These are phyloP conservation scores for Lentinula sp. DNA, from an alignment of 768 basidiomycete genomes.

Conservation along the genomic window DNA sequence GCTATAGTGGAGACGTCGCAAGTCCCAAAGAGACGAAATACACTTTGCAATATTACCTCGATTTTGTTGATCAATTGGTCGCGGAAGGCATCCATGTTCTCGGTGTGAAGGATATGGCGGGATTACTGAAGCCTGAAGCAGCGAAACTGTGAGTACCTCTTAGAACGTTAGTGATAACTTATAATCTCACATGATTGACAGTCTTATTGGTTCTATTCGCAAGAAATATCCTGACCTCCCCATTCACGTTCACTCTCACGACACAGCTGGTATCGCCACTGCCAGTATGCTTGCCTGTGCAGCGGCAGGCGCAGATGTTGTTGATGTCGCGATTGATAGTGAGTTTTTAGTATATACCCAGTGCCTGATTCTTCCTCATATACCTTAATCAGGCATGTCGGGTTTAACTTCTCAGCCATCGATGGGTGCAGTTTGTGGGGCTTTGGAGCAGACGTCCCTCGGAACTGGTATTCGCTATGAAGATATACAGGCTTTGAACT, in stretches of 20 bases:
- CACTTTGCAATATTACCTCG: slow-evolving; percentile 94
- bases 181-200: slow-evolving; percentile 21
- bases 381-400: slow-evolving; percentile 72
- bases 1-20: slow-evolving; percentile 97
- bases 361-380: slow-evolving; percentile 11
- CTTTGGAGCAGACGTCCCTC: slow-evolving; percentile 88
- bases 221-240: slow-evolving; percentile 96
- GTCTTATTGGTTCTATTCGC: slow-evolving; percentile 90
- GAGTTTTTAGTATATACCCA: slow-evolving; percentile 22
- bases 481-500: slow-evolving; percentile 94
- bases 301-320: slow-evolving; percentile 94
- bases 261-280: slow-evolving; percentile 96
- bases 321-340: slow-evolving; percentile 99
- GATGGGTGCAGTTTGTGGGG: slow-evolving; percentile 95
- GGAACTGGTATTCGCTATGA: slow-evolving; percentile 97
- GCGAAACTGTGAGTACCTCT: slow-evolving; percentile 66
- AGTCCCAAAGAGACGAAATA: slow-evolving; percentile 95
- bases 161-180: neutral
- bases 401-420: slow-evolving; percentile 97
- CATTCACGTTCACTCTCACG: slow-evolving; percentile 99
- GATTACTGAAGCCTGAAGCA: slow-evolving; percentile 90
- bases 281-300: slow-evolving; percentile 98
- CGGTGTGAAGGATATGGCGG: slow-evolving; percentile 99
- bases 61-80: slow-evolving; percentile 91
- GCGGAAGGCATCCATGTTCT: slow-evolving; percentile 94